Conservation (phyloP, 2,329 filamentous ascomycete species). For the Sarocladium brachiariae region DNA sequence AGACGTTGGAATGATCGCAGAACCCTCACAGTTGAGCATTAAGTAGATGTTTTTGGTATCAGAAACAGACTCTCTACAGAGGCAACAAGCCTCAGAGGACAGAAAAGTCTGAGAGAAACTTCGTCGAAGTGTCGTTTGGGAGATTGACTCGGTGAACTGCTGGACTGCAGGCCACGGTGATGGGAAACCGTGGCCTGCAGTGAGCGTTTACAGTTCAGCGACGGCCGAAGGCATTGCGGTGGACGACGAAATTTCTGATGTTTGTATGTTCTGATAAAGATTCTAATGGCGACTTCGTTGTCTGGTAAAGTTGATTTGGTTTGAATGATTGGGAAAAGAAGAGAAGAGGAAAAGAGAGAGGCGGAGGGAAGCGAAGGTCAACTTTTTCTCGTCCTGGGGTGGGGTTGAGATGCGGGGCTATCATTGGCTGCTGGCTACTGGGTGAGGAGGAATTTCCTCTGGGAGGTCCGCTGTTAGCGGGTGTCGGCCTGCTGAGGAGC, state of each 20-base stretch:
- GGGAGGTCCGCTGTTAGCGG: not conserved
- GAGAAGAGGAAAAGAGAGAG: conserved; percentile 19
- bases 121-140: conserved; percentile 45
- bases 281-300: conserved; percentile 55
- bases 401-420: not conserved
- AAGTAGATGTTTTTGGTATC: conserved; percentile 26
- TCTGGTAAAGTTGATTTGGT: conserved; percentile 38
- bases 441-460: not conserved
- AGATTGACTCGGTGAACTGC: conserved; percentile 71
- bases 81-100: conserved; percentile 26
- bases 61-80: conserved; percentile 33
- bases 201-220: conserved; percentile 89
- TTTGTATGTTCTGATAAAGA: conserved; percentile 27
- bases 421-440: conserved; percentile 7
- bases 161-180: conserved; percentile 66
- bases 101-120: conserved; percentile 56
- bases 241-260: conserved; percentile 61
- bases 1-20: conserved; percentile 15
- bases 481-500: not conserved
- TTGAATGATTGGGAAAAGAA: conserved; percentile 23
- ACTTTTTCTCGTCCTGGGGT: conserved; percentile 5
- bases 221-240: conserved; percentile 62
- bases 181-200: conserved; percentile 57
- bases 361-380: conserved; percentile 8
- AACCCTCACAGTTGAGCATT: conserved; percentile 23